Evolutionary conservation across 2,329 filamentous ascomycete species (phyloP), one percentile per base, ranked within the genome.

Genomic region (Fusarium globosum): DNA sequence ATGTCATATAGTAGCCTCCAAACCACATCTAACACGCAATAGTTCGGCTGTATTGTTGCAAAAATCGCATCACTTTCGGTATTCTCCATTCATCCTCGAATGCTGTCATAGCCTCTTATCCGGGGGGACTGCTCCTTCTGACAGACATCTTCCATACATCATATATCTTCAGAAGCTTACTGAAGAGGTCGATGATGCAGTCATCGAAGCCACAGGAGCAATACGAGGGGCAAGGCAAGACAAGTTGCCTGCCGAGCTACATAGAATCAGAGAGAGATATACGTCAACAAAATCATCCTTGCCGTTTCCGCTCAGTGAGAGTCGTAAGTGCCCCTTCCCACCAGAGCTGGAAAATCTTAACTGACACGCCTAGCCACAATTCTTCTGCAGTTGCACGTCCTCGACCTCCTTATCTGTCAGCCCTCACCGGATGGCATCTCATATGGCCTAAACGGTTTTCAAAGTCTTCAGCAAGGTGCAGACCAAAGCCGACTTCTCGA

Each of bases 331-430:
- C 6, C 21, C 2, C 6, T 20, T 4, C 11, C 7, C 1, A 4
- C 4, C 14, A 9, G 12, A 4, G 41, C 18, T 4, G 15, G 13
- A 12, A 21, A 33, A 39, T 9, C 6, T 2, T 11, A 30, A 23
- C 55, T 65, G 20, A 69, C 42, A 42, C 28, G 3, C 8, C 4
- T 13, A 81, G 80, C 78, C 39, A 74, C 77, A 0, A 66, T 81
- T 39, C 62, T 78, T 1, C 41, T 80, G 4, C 80, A 81, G 33
- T 38, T 80, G 1, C 75, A 80, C 13, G 74, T 77, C 1, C 69
- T 80, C 0, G 80, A 81, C 26, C 69, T 81, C 3, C 77, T 81
- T 16, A 71, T 81, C 30, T 79, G 78, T 14, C 80, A 81, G 23
- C 75, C 77, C 4, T 76, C 75, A 7, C 69, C 78, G 14, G 76